Evolutionary conservation across 192 early-diverging fungal species (phyloP).

Genomic region (Diversispora epigaea): DNA sequence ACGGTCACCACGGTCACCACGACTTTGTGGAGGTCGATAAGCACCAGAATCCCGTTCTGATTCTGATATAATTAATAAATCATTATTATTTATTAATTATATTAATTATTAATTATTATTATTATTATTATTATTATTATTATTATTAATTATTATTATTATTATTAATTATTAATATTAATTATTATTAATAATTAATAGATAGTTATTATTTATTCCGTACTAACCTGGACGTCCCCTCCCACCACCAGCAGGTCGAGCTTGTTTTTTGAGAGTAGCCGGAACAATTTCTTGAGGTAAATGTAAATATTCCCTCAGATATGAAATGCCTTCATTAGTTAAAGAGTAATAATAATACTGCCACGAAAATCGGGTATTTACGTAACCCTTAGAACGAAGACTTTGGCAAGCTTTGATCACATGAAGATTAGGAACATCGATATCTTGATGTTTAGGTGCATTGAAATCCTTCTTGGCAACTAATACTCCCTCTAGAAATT

Average conservation of each 20-base stretch:
- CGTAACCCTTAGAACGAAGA: conserved; percentile 87
- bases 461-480: conserved; percentile 99
- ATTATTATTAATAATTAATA: neutral
- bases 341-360: conserved; percentile 99
- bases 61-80: conserved; percentile 36
- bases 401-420: conserved; percentile 99
- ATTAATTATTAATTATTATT: too few species aligned
- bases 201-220: neutral
- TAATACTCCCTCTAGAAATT: conserved; percentile 82
- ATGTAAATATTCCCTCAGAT: conserved; percentile 96
- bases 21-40: conserved; percentile 48
- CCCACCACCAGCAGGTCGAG: conserved; percentile 71
- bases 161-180: neutral
- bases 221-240: conserved; percentile 68
- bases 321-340: conserved; percentile 97
- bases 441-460: conserved; percentile 89
- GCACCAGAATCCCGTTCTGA: conserved; percentile 63
- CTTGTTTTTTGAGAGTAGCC: conserved; percentile 94
- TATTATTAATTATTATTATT: too few species aligned
- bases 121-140: too few species aligned
- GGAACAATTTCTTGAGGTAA: conserved; percentile 97
- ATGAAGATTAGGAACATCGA: conserved; percentile 97
- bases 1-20: conserved; percentile 66
- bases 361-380: conserved; percentile 99
- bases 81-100: too few species aligned